Conservation (phyloP, 31 red algal species). For the Endocladia muricata region DNA sequence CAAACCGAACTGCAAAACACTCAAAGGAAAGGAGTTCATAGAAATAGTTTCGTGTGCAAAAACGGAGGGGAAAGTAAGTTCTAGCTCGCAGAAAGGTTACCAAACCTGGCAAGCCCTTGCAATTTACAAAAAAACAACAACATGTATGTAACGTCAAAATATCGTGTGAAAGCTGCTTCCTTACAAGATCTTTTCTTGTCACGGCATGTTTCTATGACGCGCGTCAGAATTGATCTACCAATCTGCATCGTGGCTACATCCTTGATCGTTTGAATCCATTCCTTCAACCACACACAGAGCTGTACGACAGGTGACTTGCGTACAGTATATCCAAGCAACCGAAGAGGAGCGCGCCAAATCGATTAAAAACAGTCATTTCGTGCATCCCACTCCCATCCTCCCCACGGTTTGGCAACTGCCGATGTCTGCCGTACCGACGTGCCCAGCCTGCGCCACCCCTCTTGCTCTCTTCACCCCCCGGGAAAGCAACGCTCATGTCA, state of each 20-base stretch:
- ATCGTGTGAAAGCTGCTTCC: too few species aligned
- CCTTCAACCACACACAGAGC: too few species aligned
- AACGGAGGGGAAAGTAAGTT: too few species aligned
- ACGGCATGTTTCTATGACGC: background rate
- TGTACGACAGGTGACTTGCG: too few species aligned
- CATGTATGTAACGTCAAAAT: too few species aligned
- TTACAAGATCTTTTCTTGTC: background rate
- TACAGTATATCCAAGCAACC: background rate
- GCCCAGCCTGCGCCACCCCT: conserved; percentile 34
- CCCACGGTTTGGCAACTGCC: background rate
- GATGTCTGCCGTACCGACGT: background rate
- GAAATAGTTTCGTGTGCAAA: too few species aligned
- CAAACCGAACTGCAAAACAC: too few species aligned
- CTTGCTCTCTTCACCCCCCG: conserved; percentile 48
- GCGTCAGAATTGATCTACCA: background rate
- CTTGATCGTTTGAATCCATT: background rate
- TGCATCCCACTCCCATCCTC: background rate
- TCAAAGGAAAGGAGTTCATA: too few species aligned
- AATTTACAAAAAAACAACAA: too few species aligned
- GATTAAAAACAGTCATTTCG: background rate
- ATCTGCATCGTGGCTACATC: background rate
- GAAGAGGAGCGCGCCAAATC: background rate
- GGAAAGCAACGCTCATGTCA: conserved; percentile 28
- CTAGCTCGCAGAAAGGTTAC: too few species aligned
- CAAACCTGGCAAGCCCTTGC: too few species aligned